Conservation (phyloP, 78 protist genomes). For the Dictyostelium discoideum region DNA sequence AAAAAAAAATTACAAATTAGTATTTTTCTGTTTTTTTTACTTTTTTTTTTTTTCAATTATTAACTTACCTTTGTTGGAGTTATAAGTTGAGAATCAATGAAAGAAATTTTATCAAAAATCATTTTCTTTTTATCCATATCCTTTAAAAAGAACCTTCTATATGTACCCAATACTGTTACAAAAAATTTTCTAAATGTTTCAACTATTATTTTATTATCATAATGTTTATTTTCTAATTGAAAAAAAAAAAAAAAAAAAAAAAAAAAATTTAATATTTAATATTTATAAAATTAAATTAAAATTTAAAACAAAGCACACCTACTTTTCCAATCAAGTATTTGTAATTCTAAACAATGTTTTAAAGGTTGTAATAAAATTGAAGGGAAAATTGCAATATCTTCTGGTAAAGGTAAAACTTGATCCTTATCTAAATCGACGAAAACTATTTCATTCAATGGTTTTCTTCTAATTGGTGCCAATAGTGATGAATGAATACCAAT, state of each 20-base stretch:
- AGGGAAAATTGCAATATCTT: slow-evolving; percentile 70
- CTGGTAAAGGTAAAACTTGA: slow-evolving; percentile 65
- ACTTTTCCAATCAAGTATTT: slow-evolving; percentile 59
- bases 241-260: neutral
- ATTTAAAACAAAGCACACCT: neutral
- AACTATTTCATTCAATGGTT: slow-evolving; percentile 71
- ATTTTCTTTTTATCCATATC: slow-evolving; percentile 70
- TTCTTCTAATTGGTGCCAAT: slow-evolving; percentile 60
- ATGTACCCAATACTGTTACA: slow-evolving; percentile 67
- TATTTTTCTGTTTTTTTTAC: neutral
- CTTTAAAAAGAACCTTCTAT: slow-evolving; percentile 73
- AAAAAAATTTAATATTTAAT: neutral
- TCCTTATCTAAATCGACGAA: slow-evolving; percentile 77
- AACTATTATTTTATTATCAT: slow-evolving; percentile 62
- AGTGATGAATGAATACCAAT: slow-evolving; percentile 83
- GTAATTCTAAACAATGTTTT: slow-evolving; percentile 65
- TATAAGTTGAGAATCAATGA: slow-evolving; percentile 69
- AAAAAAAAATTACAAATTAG: neutral
- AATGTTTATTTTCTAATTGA: slow-evolving; percentile 31
- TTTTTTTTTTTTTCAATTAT: neutral
- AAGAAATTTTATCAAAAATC: slow-evolving; percentile 71
- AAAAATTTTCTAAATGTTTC: slow-evolving; percentile 74
- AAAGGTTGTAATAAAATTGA: slow-evolving; percentile 52
- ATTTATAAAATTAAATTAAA: neutral
- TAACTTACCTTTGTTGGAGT: slow-evolving; percentile 55